phyloP scores from a whole-genome alignment of 202 grass and related monocot species.

The Tripidium arundinaceum region DNA sequence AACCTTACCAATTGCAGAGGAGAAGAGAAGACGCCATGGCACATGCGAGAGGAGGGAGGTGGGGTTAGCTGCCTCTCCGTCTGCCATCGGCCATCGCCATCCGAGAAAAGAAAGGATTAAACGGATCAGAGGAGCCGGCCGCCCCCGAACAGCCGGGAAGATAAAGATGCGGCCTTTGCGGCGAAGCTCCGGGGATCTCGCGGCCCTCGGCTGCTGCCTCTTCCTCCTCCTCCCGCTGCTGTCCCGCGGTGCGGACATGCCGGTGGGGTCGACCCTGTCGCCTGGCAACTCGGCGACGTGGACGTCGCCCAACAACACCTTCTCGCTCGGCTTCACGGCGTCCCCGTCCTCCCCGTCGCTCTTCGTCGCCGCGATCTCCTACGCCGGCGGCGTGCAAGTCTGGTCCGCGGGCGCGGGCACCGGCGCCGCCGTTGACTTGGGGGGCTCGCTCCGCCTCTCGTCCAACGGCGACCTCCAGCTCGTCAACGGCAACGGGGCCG shows the following conservation, averaged over 20 bases:
- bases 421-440: conserved; percentile 57
- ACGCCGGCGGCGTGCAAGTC: conserved; percentile 52
- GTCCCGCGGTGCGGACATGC: conserved; percentile 42
- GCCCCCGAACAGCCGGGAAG: conserved; percentile 4
- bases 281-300: conserved; percentile 44
- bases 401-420: conserved; percentile 63
- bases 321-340: conserved; percentile 59
- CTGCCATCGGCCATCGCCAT: neutral
- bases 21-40: neutral
- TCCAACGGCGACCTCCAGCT: conserved; percentile 65
- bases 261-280: conserved; percentile 53
- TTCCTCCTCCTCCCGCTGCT: conserved; percentile 33
- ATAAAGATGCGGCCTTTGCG: neutral
- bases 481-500: conserved; percentile 53
- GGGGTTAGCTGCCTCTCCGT: neutral
- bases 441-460: conserved; percentile 51
- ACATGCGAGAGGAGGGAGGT: neutral
- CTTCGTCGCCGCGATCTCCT: conserved; percentile 61
- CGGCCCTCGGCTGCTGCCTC: conserved; percentile 9
- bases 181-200: neutral
- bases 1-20: neutral
- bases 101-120: neutral
- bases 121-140: neutral
- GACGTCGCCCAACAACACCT: conserved; percentile 48
- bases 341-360: conserved; percentile 54